Base-by-base conservation (phyloP, 148 eudicot species). In the Amaranthus palmeri region DNA sequence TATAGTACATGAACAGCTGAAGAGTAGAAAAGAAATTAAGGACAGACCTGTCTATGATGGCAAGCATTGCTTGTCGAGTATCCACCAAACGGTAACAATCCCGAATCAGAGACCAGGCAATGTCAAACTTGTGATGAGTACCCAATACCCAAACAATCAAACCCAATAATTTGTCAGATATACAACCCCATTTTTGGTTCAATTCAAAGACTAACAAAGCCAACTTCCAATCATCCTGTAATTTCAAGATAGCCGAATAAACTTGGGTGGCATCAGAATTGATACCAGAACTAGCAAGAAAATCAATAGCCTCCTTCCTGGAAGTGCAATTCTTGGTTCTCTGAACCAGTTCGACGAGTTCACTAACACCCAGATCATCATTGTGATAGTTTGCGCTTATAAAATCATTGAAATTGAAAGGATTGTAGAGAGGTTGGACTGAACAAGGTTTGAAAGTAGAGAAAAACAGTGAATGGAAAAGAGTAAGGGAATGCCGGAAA, bases 61-160 rank as follows among this genome's bases (percentile, higher is more conserved):
- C 77, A 60, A 91, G 86, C 90, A 93, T 86, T 50, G 96, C 83
- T 60, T 63, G 77, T 70, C 85, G 81, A 75, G 82, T 80, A 79
- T 83, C 89, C 78, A 81, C 54, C 69, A 64, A 68, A 45, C 70
- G 72, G 77, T 83, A 76, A 72, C 81, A 75, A 69, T 91, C 96
- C 60, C 81, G 82, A 65, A 93, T 86, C 82, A 93, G 81, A 76
- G 81, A 74, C 98, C 97, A 93, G 72, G 98, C 96, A 76, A 77
- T 76, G 36, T 74, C 82, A 66, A 93, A 91, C 81, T 87, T 86
- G 42, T 79, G 78, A 76, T 88, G 86, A 55, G 77, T 81, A 44
- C 96, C 97, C 90, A 93, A 80, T 3, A 93, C 83, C 97, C 98
- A 91, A 60, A 89, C 82, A 73, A 91, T 84, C 87, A 91, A 87